phyloP scores from a whole-genome alignment of 495 filamentous ascomycete genomes.

The Aspergillus kassunensis region DNA sequence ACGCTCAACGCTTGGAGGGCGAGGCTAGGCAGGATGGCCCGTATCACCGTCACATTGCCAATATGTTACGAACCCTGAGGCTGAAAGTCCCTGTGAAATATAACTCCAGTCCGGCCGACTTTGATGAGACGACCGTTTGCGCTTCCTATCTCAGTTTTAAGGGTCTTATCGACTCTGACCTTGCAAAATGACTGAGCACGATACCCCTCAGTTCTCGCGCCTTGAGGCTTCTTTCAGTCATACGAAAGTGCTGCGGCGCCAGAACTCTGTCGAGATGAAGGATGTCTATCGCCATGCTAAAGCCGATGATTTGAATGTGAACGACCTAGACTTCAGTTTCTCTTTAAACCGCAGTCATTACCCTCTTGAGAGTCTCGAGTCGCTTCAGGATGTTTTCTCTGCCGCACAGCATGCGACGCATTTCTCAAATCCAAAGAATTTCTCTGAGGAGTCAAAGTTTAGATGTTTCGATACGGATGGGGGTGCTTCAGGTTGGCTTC shows the following conservation, averaged over 20 bases:
- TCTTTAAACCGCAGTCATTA: neutral
- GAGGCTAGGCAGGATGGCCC: too few relatives aligned
- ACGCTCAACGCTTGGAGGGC: too few relatives aligned
- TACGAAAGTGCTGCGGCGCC: neutral
- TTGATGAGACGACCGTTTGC: neutral
- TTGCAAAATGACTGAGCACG: neutral
- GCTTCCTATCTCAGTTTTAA: neutral
- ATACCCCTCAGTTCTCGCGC: neutral
- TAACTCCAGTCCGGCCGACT: neutral
- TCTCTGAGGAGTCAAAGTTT: neutral
- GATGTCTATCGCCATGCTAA: slow-evolving; percentile 1
- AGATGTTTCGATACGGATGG: neutral
- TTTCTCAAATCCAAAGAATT: neutral
- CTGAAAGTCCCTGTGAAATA: neutral
- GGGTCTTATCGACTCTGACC: neutral
- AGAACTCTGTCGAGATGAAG: neutral
- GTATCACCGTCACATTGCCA: too few relatives aligned
- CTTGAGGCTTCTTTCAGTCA: neutral
- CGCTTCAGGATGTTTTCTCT: neutral
- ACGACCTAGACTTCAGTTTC: neutral
- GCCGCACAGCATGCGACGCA: neutral
- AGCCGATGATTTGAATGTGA: neutral
- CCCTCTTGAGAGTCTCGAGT: neutral
- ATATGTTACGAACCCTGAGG: too few relatives aligned
- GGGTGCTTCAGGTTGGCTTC: neutral